A percentile compares a stretch with the other conserved stretches of the same genome.
These are phyloP conservation scores for Inonotus obliquus DNA, from an alignment of 1,284 basidiomycete genomes.

Conservation along the genomic window DNA sequence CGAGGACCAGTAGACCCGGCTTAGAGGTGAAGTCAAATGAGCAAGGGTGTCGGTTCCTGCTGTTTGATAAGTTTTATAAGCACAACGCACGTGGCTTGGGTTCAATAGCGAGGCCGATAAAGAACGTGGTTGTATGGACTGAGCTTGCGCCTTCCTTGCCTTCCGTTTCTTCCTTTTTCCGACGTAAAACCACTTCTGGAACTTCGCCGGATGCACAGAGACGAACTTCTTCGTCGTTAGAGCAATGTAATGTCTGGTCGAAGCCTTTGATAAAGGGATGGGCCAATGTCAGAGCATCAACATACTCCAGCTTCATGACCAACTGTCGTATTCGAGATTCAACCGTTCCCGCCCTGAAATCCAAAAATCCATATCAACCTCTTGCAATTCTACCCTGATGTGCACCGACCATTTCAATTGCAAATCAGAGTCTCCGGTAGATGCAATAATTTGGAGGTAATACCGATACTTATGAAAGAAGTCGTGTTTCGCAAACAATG, in stretches of 20 bases:
- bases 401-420: conserved; percentile 89
- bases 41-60: conserved; percentile 11
- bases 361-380: conserved; percentile 13
- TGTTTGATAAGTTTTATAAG: conserved; percentile 12
- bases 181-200: conserved; percentile 62
- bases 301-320: conserved; percentile 96
- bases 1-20: conserved; percentile 68
- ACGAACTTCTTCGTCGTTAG: conserved; percentile 83
- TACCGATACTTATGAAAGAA: conserved; percentile 98
- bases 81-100: conserved; percentile 76
- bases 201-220: conserved; percentile 89
- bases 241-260: conserved; percentile 81
- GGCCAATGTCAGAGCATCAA: conserved; percentile 86
- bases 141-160: conserved; percentile 72
- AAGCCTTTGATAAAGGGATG: conserved; percentile 97
- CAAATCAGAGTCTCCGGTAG: conserved; percentile 75
- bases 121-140: conserved; percentile 93
- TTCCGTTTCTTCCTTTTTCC: conserved; percentile 79
- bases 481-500: conserved; percentile 91
- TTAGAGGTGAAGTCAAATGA: conserved; percentile 28
- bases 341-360: conserved; percentile 84
- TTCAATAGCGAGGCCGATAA: conserved; percentile 92
- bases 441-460: conserved; percentile 97
- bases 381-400: conserved; percentile 10
- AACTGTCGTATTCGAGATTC: conserved; percentile 95